Evolutionary conservation across 495 filamentous ascomycete genomes (phyloP), one percentile per base, ranked within the genome.

Genomic region (Lentithecium fluviatile): DNA sequence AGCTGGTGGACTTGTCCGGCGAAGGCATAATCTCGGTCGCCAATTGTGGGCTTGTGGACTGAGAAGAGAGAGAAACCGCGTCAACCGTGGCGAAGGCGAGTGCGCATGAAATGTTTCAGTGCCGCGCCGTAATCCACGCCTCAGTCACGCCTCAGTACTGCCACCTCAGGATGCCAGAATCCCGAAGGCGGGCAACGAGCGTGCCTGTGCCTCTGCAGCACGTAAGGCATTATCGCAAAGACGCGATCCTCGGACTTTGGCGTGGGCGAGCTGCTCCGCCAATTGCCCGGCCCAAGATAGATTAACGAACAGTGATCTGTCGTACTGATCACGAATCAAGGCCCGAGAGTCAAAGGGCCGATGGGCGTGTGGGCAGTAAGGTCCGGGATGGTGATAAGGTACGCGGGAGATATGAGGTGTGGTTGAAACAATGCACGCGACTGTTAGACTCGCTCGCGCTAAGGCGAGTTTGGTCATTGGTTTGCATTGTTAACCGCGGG

Each of bases 241-340:
- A 47, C 40, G 58, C 50, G 43, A 47, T 61, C 29, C 20, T 2
- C 42, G 42, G 21, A 32, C 38, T 58, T 25, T 25, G 15, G 40
- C 37, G 17, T 13, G 15, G 48, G 24, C 48, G 11, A 25, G 5
- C 13, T 23, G 46, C 23, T 17, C 47, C 21, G 34, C 54, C 60
- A 62, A 56, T 62, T 32, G 45, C 19, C 46, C 36, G 5, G 23
- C 11, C n/a, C 21, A 36, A 52, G 32, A 49, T 58, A 38, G 48
- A 65, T 60, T 65, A 49, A 47, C 32, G 12, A 36, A 49, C 49
- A 15, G 25, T 21, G 53, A 46, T 36, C 20, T 37, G 32, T 25
- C 17, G n/a, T 48, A 55, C 46, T 42, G 56, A 65, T 60, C 43
- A 19, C 29, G 58, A 17, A 65, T 59, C 58, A 56, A 49, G 0